Evolutionary conservation across 2,329 filamentous ascomycete genomes (phyloP), one percentile per base, ranked within the genome.

Genomic region (Aspergillus tanneri): DNA sequence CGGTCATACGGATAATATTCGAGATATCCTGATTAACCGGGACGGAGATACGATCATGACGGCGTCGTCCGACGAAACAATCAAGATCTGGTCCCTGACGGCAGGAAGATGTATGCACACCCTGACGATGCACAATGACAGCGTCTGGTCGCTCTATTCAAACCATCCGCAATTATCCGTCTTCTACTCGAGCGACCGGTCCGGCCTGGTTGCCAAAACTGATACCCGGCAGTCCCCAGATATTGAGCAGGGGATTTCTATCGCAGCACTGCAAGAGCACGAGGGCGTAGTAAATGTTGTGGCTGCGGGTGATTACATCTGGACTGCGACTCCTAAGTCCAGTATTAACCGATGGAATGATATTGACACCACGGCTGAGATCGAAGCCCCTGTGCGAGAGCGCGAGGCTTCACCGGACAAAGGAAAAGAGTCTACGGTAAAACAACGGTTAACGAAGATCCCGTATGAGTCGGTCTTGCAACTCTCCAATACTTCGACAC

Each of bases 91-190:
- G 93, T 96, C 91, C 57, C 85, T 97, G 59, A 93, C 88, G 9
- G 92, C 90, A 18, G 93, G 93, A 46, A 82, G 93, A 59, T 99
- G 93, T 77, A 92, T 97, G 86, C 90, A 96, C 71, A 99, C 93
- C 0, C 81, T 99, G 60, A 96, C 91, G 46, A 99, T 99, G 93
- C 93, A 99, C 72, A 95, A 95, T 65, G 90, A 96, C 65, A 96
- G 91, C 66, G 89, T 99, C 18, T 99, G 93, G 93, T 95, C 90
- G 1, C 77, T 99, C 18, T 95, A 87, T 70, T 96, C 93, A 0
- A 85, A 92, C 45, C 84, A 95, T 60, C 90, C 91, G 0, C 81
- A 87, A 49, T 79, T 99, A 3, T 86, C 86, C 8, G 82, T 96
- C 23, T 97, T 99, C 70, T 97, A 97, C 73, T 97, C 92, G 47